phyloP scores from a whole-genome alignment of 352 stramenopile species.

The Globisporangium okanoganense region DNA sequence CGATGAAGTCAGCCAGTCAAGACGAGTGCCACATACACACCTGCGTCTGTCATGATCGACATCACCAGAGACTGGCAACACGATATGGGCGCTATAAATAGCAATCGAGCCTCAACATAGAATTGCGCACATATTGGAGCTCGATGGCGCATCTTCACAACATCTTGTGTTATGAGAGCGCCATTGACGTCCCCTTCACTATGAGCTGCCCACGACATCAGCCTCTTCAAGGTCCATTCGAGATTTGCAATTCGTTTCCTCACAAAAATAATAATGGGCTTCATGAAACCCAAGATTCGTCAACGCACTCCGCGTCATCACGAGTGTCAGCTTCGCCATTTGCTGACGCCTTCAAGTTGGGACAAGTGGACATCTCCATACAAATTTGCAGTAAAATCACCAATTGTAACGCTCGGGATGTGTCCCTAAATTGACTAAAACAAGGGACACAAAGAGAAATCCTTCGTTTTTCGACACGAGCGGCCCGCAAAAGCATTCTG shows the following conservation, averaged over 20 bases:
- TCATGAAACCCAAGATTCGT: neutral
- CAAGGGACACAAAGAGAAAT: slow-evolving; percentile 8
- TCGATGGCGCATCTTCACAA: too few relatives aligned
- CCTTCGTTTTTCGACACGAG: neutral
- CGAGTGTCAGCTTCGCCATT: neutral
- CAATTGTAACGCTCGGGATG: neutral
- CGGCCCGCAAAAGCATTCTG: neutral
- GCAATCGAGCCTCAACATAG: neutral
- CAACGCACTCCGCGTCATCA: neutral
- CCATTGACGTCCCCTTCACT: too few relatives aligned
- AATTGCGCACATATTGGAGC: too few relatives aligned
- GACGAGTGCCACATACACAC: neutral
- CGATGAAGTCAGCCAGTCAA: neutral
- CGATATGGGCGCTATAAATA: neutral
- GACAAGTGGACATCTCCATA: neutral
- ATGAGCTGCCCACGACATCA: too few relatives aligned
- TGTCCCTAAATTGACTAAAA: neutral
- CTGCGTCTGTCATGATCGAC: neutral
- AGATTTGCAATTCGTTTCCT: neutral
- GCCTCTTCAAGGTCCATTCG: neutral
- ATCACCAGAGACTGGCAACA: neutral
- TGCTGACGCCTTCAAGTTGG: neutral
- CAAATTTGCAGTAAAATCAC: neutral
- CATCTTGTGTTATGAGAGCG: too few relatives aligned
- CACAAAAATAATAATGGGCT: too few relatives aligned